phyloP scores from a whole-genome alignment of 129 eudicot species.

The Escallonia herrerae region DNA sequence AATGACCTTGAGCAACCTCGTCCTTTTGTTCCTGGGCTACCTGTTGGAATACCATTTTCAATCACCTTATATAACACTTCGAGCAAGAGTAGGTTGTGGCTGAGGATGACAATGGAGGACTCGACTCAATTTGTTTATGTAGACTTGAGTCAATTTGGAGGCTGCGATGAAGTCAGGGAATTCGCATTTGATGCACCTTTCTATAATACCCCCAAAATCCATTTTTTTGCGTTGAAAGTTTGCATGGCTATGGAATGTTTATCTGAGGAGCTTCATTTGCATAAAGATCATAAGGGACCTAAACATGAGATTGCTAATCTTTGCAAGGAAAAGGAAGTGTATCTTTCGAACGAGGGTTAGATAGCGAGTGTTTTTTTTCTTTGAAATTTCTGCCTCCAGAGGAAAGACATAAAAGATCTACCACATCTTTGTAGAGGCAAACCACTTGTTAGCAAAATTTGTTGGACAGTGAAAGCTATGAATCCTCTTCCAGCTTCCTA shows the following conservation, averaged over 20 bases:
- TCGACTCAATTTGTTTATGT: slow-evolving; percentile 42
- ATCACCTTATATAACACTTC: slow-evolving; percentile 47
- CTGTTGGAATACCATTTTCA: slow-evolving; percentile 58
- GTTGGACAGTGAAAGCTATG: not conserved
- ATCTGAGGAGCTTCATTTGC: slow-evolving; percentile 18
- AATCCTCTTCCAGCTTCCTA: not conserved
- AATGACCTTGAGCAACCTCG: slow-evolving; percentile 47
- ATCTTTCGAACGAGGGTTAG: slow-evolving; percentile 21
- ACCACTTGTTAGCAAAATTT: not conserved
- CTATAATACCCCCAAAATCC: slow-evolving; percentile 49
- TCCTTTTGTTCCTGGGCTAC: slow-evolving; percentile 64
- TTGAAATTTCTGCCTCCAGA: not conserved
- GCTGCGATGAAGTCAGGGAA: slow-evolving; percentile 32
- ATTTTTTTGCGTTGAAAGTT: slow-evolving; percentile 35
- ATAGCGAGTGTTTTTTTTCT: slow-evolving; percentile 3
- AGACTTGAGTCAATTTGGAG: slow-evolving; percentile 39
- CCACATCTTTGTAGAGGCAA: no score
- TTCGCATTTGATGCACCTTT: slow-evolving; percentile 49
- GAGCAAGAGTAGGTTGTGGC: slow-evolving; percentile 45
- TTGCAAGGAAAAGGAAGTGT: slow-evolving; percentile 50
- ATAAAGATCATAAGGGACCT: slow-evolving; percentile 46
- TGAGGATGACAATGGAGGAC: slow-evolving; percentile 26
- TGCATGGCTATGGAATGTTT: slow-evolving; percentile 64
- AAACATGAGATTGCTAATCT: slow-evolving; percentile 42
- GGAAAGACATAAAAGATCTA: no score